A percentile compares a stretch with the other conserved stretches of the same genome.
Evolutionary conservation across 1,284 basidiomycete species (phyloP).

Genomic region (Pascua guehoae): DNA sequence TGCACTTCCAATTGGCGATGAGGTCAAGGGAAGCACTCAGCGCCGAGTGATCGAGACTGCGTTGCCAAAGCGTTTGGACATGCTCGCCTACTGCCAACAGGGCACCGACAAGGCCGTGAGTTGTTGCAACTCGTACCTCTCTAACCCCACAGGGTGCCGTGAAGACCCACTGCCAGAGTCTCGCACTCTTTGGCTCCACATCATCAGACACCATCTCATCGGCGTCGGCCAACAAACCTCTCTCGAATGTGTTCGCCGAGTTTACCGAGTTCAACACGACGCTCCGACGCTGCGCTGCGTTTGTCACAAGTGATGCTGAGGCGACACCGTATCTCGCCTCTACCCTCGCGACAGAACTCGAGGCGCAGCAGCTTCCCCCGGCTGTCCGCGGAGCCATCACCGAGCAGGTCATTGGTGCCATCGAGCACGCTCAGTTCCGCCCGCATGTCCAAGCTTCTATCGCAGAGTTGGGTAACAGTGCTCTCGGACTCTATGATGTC

Average conservation of each 20-base stretch:
- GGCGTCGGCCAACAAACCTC: neutral
- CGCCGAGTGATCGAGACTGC: neutral
- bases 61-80: conserved; percentile 61
- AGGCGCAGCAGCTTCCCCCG: neutral
- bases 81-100: conserved; percentile 69
- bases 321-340: conserved; percentile 4
- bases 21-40: neutral
- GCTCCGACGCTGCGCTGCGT: conserved; percentile 11
- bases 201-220: neutral
- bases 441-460: conserved; percentile 26
- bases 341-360: conserved; percentile 3
- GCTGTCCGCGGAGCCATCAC: conserved; percentile 22
- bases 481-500: conserved; percentile 30
- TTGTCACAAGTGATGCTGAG: conserved; percentile 11
- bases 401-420: conserved; percentile 25
- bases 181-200: conserved; percentile 11
- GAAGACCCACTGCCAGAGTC: conserved; percentile 16
- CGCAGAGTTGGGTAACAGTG: conserved; percentile 22
- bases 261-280: conserved; percentile 13
- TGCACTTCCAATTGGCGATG: conserved; percentile 5
- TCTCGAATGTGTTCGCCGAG: conserved; percentile 6
- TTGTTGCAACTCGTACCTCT: neutral
- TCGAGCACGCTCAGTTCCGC: conserved; percentile 24
- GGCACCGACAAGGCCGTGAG: conserved; percentile 58
- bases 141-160: conserved; percentile 17